Conservation (phyloP, 1,284 basidiomycete species). For the Phellinidium pouzarii region DNA sequence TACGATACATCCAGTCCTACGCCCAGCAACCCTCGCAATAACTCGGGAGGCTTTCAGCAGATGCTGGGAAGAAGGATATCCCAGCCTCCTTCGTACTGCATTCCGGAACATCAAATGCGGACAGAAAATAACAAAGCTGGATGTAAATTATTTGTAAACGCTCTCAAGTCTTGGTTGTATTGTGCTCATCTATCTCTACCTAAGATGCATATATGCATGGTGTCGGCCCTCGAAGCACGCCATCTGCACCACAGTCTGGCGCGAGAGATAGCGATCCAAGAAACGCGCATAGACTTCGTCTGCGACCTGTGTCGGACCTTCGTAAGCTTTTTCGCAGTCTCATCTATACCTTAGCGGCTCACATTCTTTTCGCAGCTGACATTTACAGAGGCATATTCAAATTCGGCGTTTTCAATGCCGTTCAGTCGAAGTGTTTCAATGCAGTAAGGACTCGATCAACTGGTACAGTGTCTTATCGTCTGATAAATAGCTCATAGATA, state of each 20-base stretch:
- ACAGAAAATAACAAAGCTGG: not conserved
- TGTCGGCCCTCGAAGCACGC: not conserved
- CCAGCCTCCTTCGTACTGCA: not conserved
- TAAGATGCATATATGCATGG: slow-evolving; percentile 14
- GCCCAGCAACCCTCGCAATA: not conserved
- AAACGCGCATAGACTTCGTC: slow-evolving; percentile 40
- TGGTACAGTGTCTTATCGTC: slow-evolving; percentile 2
- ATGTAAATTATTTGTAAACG: not conserved
- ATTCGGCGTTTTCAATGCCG: slow-evolving; percentile 84
- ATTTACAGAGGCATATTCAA: slow-evolving; percentile 76
- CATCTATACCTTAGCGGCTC: slow-evolving; percentile 4
- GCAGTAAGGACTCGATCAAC: slow-evolving; percentile 40
- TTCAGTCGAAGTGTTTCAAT: slow-evolving; percentile 81
- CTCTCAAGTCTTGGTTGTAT: no score
- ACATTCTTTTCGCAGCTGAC: slow-evolving; percentile 50
- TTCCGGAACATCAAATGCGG: not conserved
- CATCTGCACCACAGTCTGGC: not conserved
- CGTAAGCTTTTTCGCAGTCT: slow-evolving; percentile 39
- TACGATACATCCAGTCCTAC: slow-evolving; percentile 9
- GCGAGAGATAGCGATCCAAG: slow-evolving; percentile 27
- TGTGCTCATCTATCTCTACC: not conserved
- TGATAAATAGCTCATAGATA: slow-evolving; percentile 39
- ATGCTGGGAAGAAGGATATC: not conserved
- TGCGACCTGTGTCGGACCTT: slow-evolving; percentile 66
- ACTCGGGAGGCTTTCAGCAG: not conserved